Evolutionary conservation across 139 green algal genomes (phyloP), one percentile per base, ranked within the genome.

Genomic region (Trebouxia sp.): DNA sequence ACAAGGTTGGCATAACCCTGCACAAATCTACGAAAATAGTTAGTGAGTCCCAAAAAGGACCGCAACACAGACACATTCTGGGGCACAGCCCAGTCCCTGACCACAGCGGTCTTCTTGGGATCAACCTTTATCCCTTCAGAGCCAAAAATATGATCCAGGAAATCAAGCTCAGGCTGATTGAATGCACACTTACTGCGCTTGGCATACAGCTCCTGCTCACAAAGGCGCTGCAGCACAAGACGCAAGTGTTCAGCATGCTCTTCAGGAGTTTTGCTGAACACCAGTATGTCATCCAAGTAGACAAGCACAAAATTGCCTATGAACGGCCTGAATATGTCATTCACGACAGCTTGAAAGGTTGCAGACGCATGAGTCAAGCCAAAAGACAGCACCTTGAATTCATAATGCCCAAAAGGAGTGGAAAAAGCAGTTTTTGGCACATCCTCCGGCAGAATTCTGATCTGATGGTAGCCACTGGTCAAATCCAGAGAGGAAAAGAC

Each of bases 241-340:
- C 53, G 24, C 0, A 94, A 28, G 58, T 95, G 90, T 5, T 85
- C 0, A 0, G 76, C 5, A 55, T 94, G 90, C 24, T 91, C 85
- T 26, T 88, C 85, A 20, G 30, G 7, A 9, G 75, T 85, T 45
- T 83, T 87, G 11, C 24, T 82, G 43, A 84, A 93, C 1, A 94
- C 66, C 1, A 92, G 39, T 3, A 95, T 88, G 66, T 94, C 92
- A 83, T 95, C 90, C 6, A 94, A 47, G 70, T 94, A 94, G 6
- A 91, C 78, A 0, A 90, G 38, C 17, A 90, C 75, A 67, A 86
- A 93, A 10, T 87, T 80, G 32, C 83, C 65, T 12, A 89, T 53
- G 32, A 65, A 84, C 1, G 79, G 51, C 9, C 42, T 41, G 1
- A 94, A 81, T 1, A 91, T 77, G 32, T 82, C 28, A 53, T 93